These are phyloP conservation scores for Solanum clarkiae DNA, from an alignment of 257 asterid species.

Conservation along the genomic window DNA sequence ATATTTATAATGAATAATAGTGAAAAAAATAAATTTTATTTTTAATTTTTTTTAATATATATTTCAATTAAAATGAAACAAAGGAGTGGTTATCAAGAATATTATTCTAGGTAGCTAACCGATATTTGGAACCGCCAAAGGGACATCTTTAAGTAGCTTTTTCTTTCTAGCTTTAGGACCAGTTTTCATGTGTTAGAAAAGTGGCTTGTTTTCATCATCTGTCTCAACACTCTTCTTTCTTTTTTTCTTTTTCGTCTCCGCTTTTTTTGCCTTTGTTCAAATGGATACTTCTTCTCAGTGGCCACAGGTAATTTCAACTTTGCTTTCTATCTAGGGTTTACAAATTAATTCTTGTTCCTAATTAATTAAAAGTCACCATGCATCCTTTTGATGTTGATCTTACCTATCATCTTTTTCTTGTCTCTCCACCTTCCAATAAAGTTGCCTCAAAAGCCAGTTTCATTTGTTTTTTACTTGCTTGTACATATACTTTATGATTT, in stretches of 20 bases:
- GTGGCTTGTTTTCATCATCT: slow-evolving; percentile 30
- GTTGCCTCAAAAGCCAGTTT: slow-evolving; percentile 1
- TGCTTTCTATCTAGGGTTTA: slow-evolving; percentile 19
- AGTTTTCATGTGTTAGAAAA: slow-evolving; percentile 25
- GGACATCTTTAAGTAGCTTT: slow-evolving; percentile 47
- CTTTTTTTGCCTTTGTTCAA: slow-evolving; percentile 19
- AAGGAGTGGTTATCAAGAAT: too few species aligned
- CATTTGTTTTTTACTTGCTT: slow-evolving; percentile 14
- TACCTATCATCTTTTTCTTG: slow-evolving; percentile 8
- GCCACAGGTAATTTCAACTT: slow-evolving; percentile 74
- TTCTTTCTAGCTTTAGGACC: slow-evolving; percentile 43
- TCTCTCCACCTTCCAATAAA: slow-evolving; percentile 25
- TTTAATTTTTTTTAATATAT: too few species aligned
- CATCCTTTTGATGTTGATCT: slow-evolving; percentile 1
- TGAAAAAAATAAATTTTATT: too few species aligned
- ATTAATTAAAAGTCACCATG: background rate
- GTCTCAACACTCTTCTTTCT: slow-evolving; percentile 13
- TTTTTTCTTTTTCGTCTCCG: slow-evolving; percentile 11
- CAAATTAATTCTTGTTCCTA: slow-evolving; percentile 7
- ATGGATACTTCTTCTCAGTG: slow-evolving; percentile 94
- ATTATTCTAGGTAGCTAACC: background rate
- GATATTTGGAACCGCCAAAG: slow-evolving; percentile 55
- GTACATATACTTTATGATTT: background rate
- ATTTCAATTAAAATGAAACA: too few species aligned
- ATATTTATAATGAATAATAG: too few species aligned